These are phyloP conservation scores for Agastache rugosa DNA, from an alignment of 257 asterid species.

Conservation along the genomic window DNA sequence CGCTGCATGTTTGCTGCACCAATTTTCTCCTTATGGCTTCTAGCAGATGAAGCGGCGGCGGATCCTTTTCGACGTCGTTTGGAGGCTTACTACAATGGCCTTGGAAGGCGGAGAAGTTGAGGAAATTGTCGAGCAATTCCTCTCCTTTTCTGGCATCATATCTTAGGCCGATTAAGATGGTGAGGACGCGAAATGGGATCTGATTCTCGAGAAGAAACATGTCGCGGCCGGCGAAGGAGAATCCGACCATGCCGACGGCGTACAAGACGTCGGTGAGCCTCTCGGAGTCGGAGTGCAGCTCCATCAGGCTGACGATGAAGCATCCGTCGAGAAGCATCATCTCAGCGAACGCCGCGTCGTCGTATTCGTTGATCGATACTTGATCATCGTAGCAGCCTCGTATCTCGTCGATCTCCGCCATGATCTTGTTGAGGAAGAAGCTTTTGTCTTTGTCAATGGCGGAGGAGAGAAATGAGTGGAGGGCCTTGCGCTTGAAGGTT, in stretches of 20 bases:
- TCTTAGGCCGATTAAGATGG: not conserved
- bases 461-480: not conserved
- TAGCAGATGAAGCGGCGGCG: not conserved
- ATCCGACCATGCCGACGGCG: slow-evolving; percentile 1
- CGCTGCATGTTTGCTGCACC: not conserved
- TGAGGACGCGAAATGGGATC: not conserved
- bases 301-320: slow-evolving; percentile 3
- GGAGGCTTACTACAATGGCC: not conserved
- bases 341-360: not conserved
- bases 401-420: not conserved
- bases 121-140: slow-evolving; percentile 1
- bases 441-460: not conserved
- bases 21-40: slow-evolving; percentile 15
- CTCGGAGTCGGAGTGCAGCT: not conserved
- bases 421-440: not conserved
- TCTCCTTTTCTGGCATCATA: not conserved
- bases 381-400: slow-evolving; percentile 7
- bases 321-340: slow-evolving; percentile 21
- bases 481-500: slow-evolving; percentile 7
- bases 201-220: slow-evolving; percentile 10
- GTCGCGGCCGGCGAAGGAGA: not conserved
- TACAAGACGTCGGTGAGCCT: not conserved
- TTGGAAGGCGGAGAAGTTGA: slow-evolving; percentile 3
- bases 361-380: not conserved
- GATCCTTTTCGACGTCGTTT: not conserved